phyloP scores from a whole-genome alignment of 192 early-diverging fungal species.

The Irineochytrium annulatum region DNA sequence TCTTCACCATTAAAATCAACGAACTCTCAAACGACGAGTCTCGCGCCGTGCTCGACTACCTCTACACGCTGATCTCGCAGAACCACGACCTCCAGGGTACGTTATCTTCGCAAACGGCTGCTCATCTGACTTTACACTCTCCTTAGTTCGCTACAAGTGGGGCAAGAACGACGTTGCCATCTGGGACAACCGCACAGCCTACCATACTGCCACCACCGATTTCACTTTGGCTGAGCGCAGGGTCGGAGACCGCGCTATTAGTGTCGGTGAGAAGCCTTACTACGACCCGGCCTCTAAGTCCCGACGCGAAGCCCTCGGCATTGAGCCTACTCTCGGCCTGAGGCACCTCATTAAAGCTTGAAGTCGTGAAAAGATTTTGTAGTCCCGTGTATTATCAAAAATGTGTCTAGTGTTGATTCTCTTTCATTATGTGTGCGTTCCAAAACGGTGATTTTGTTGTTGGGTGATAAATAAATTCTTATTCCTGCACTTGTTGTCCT shows the following conservation, averaged over 20 bases:
- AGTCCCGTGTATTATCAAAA: too few relatives aligned
- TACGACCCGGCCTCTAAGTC: too few relatives aligned
- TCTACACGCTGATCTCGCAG: slow-evolving; percentile 50
- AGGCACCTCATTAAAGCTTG: too few relatives aligned
- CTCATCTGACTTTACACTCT: background rate
- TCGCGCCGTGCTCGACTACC: slow-evolving; percentile 51
- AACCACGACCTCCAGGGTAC: slow-evolving; percentile 54
- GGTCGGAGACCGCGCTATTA: slow-evolving; percentile 24
- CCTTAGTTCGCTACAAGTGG: slow-evolving; percentile 24
- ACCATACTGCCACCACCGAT: slow-evolving; percentile 47
- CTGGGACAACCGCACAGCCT: slow-evolving; percentile 61
- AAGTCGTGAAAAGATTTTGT: too few relatives aligned
- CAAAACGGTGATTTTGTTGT: too few relatives aligned
- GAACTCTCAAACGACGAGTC: slow-evolving; percentile 48
- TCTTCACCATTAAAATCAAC: slow-evolving; percentile 57
- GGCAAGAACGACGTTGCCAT: slow-evolving; percentile 57
- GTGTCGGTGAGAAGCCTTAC: slow-evolving; percentile 39
- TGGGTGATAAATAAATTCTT: too few relatives aligned
- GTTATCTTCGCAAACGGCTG: slow-evolving; percentile 44
- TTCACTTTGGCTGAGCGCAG: slow-evolving; percentile 16
- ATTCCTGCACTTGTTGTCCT: too few relatives aligned
- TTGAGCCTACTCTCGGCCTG: too few relatives aligned
- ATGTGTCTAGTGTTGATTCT: too few relatives aligned
- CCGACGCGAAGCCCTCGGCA: too few relatives aligned
- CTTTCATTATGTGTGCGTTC: too few relatives aligned